Base-by-base conservation (phyloP, 495 filamentous ascomycete species). In the Penicillium psychrofluorescens region DNA sequence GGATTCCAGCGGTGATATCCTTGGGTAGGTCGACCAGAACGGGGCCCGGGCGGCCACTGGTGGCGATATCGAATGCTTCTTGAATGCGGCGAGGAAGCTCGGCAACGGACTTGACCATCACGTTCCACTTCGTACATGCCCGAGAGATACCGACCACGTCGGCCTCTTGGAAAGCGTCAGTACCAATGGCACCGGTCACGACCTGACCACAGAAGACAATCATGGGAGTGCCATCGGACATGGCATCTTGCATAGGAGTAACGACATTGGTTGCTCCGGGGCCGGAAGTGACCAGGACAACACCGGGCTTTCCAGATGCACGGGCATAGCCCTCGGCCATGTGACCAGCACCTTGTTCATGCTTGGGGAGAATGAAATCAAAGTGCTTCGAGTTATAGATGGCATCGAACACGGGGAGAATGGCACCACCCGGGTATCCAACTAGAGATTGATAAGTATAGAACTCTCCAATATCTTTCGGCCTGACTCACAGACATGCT, bases 401-500 rank as follows among this genome's bases (percentile, higher is more conserved):
- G 37, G 77, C 79, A 52, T 82, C 79, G 62, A 81, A 83, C 7
- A 73, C 62, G 41, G 72, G 69, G 11, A 75, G 57, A 53, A 72
- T 74, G 28, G 72, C 70, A 53, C 67, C 72, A 50, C 72, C 70
- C 32, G 49, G 56, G 40, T 63, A 63, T 49, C 60, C 60, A 37
- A 61, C 56, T 63, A 30, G 38, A 9, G 35, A 35, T 28, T 33
- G n/a, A 38, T 46, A 35, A 55, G 37, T 33, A 36, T 29, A 34
- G 22, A 22, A 22, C 6, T 22, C 22, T 22, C 22, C 22, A 22
- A 22, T 22, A 3, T 22, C 22, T 6, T 22, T 45, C 37, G 41
- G 30, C 36, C 33, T 63, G 55, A 86, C 84, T 63, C 71, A 89
- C 86, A 94, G 56, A 96, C 74, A 65, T 94, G 86, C 71, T 95